These are phyloP conservation scores for Coelastrella sp. DNA, from an alignment of 139 green algal species.

Conservation along the genomic window DNA sequence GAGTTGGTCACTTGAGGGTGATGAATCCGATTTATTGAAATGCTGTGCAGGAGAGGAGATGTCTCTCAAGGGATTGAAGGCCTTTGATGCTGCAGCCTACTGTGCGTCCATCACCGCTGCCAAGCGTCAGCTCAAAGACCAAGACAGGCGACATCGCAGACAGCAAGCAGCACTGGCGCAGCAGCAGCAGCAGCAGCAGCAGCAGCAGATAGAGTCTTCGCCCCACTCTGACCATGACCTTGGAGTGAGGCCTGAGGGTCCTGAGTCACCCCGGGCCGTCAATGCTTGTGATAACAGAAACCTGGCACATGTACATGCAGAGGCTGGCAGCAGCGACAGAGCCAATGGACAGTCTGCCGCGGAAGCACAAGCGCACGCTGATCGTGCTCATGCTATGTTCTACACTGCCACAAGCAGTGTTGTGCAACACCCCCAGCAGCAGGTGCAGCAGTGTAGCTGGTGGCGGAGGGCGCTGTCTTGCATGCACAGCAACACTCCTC, in stretches of 20 bases:
- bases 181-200: constrained; percentile 6
- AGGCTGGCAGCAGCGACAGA: constrained; percentile 30
- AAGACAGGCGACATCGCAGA: constrained; percentile 16
- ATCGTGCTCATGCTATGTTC: constrained; percentile 20
- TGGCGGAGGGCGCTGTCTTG: constrained; percentile 25
- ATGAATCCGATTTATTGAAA: too few relatives aligned
- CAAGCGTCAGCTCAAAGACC: constrained; percentile 36
- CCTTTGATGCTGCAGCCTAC: constrained; percentile 53
- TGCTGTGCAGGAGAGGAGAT: constrained; percentile 50
- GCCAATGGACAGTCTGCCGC: too few relatives aligned
- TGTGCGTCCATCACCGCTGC: constrained; percentile 51
- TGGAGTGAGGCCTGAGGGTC: constrained; percentile 36
- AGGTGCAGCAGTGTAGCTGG: constrained; percentile 37
- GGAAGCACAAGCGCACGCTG: neutral
- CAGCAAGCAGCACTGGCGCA: too few relatives aligned
- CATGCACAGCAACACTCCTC: constrained; percentile 14
- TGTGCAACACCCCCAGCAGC: constrained; percentile 20
- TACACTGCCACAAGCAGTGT: constrained; percentile 32
- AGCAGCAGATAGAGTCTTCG: neutral
- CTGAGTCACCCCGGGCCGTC: neutral
- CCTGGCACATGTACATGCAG: constrained; percentile 42
- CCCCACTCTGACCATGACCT: constrained; percentile 21
- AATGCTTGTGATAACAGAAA: constrained; percentile 6
- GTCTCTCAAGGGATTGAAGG: constrained; percentile 45
- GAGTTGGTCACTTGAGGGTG: too few relatives aligned